Percentiles rank a stretch among this genome's conserved stretches.
phyloP scores from a whole-genome alignment of 2,329 filamentous ascomycete species.

The Paramyrothecium roridum region DNA sequence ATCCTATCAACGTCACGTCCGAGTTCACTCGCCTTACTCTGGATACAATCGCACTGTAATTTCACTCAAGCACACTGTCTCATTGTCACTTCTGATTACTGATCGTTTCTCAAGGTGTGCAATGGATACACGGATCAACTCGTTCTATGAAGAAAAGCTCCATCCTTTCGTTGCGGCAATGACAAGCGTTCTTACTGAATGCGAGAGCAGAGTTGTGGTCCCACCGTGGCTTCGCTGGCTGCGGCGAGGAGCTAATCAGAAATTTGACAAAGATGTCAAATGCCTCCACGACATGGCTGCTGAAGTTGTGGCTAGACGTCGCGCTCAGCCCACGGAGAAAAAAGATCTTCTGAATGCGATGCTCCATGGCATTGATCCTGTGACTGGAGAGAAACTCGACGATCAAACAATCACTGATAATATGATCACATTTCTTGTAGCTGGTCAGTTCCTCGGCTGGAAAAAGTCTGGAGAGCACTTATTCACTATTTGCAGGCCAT shows the following conservation, averaged over 20 bases:
- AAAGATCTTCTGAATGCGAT: background rate
- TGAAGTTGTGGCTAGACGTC: background rate
- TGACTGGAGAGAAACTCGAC: slow-evolving; percentile 57
- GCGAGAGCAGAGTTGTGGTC: background rate
- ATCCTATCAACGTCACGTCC: slow-evolving; percentile 49
- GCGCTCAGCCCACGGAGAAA: background rate
- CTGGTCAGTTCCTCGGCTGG: slow-evolving; percentile 25
- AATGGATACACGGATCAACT: slow-evolving; percentile 59
- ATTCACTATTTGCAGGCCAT: slow-evolving; percentile 27
- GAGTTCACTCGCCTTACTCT: slow-evolving; percentile 61
- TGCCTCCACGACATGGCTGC: background rate
- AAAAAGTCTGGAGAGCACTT: too few relatives aligned
- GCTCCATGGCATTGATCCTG: background rate
- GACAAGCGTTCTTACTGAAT: background rate
- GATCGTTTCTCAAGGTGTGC: slow-evolving; percentile 29
- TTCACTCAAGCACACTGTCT: background rate
- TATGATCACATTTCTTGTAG: slow-evolving; percentile 66
- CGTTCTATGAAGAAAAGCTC: slow-evolving; percentile 47
- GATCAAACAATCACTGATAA: slow-evolving; percentile 61
- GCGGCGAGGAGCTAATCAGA: background rate
- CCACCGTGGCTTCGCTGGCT: background rate
- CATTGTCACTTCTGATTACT: too few relatives aligned
- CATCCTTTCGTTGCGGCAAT: slow-evolving; percentile 2
- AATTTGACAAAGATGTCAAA: background rate
- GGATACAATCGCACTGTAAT: slow-evolving; percentile 53